Conservation (phyloP, 768 basidiomycete species). For the Dacryopinax primogenitus region DNA sequence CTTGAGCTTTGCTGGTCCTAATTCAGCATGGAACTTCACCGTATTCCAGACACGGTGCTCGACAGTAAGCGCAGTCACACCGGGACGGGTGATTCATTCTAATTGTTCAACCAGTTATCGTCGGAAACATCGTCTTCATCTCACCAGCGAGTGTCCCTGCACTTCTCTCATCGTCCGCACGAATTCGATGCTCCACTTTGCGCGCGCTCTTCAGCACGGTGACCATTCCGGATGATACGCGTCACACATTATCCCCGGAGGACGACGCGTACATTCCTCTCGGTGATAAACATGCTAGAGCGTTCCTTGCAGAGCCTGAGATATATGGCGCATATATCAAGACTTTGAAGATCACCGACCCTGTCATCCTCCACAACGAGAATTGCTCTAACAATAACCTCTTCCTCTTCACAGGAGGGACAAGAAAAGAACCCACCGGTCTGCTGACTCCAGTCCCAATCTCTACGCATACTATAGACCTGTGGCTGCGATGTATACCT, state of each 20-base stretch:
- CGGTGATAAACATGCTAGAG: constrained; percentile 15
- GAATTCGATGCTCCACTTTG: constrained; percentile 19
- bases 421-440: constrained; percentile 11
- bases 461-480: constrained; percentile 11
- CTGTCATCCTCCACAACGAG: constrained; percentile 11
- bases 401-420: constrained; percentile 7
- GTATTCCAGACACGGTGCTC: background rate
- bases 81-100: background rate
- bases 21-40: background rate
- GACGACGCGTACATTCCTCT: background rate
- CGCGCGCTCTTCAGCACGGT: constrained; percentile 26
- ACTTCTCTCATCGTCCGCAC: constrained; percentile 19
- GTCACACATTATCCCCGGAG: constrained; percentile 15
- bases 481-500: constrained; percentile 16
- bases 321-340: constrained; percentile 27
- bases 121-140: background rate
- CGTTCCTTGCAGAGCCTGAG: constrained; percentile 26
- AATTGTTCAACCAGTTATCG: background rate
- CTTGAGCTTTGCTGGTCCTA: background rate
- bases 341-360: constrained; percentile 23
- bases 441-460: constrained; percentile 16
- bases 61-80: background rate
- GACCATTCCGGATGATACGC: constrained; percentile 24
- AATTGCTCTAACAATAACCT: background rate
- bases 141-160: background rate